Evolutionary conservation across 2,329 filamentous ascomycete genomes (phyloP), one percentile per base, ranked within the genome.

Genomic region (Bipolaris bicolor): DNA sequence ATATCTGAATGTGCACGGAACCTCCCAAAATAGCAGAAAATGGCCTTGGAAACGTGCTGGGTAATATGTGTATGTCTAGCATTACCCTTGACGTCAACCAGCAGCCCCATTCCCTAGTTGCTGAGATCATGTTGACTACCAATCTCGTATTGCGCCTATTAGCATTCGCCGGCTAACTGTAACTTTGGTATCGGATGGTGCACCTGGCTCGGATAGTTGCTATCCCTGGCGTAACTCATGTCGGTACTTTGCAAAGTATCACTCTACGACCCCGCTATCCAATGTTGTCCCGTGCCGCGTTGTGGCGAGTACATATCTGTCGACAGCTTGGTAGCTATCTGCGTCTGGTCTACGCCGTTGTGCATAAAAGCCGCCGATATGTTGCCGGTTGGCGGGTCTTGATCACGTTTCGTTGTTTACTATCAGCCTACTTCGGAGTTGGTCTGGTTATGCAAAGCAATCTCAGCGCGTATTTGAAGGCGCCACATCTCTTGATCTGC

Each of bases 161-260:
- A 18, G 11, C 31, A 48, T 36, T 29, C 31, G 46, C 16, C 33
- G 22, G 7, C 33, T 24, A 16, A 24, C 46, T 5, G 20, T 24
- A 24, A 7, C 22, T n/a, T 39, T 34, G 33, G 55, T 15, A 29
- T 69, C 64, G 66, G 65, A 65, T 61, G 31, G 51, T 51, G 66
- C 63, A 67, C 64, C 58, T 15, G 31, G n/a, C 11, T 36, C 50
- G 56, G 55, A 48, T 33, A n/a, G 16, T 18, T 36, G 40, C 43
- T 49, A 11, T 18, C 34, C 29, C 64, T 61, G 57, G 61, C 54
- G 41, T 43, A 58, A 62, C 60, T 67, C 54, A 64, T 62, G 62
- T 58, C 34, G 45, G 31, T 49, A 49, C 52, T 46, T 24, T 41
- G 41, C 45, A 39, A 9, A 26, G 24, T 18, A 34, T 26, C 11